Percentiles rank a stretch among this genome's conserved stretches.
Evolutionary conservation across 805 yeast genomes (phyloP).

Genomic region (Barnettozyma pratensis): DNA sequence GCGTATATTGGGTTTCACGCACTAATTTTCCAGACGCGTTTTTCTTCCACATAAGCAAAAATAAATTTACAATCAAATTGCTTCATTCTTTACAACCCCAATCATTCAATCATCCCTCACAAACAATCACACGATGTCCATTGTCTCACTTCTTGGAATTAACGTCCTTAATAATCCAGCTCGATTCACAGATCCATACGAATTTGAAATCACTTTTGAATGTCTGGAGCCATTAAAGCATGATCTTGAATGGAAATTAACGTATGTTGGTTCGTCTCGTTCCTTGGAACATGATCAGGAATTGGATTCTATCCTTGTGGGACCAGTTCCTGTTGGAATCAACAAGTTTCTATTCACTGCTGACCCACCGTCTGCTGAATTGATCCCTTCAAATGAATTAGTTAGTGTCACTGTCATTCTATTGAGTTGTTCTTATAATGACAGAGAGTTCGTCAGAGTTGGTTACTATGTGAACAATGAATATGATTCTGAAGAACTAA

Average conservation of each 20-base stretch:
- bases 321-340: slow-evolving; percentile 97
- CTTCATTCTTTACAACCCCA: not conserved
- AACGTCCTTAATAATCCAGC: slow-evolving; percentile 95
- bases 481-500: slow-evolving; percentile 85
- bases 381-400: slow-evolving; percentile 92
- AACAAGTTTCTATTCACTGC: slow-evolving; percentile 91
- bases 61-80: no score
- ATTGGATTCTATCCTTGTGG: slow-evolving; percentile 91
- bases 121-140: slow-evolving; percentile 55
- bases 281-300: slow-evolving; percentile 96
- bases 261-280: slow-evolving; percentile 94
- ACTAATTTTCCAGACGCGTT: no score
- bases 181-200: slow-evolving; percentile 85
- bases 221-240: slow-evolving; percentile 81
- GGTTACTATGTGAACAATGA: slow-evolving; percentile 98
- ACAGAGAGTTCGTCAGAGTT: slow-evolving; percentile 91
- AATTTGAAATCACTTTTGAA: slow-evolving; percentile 96
- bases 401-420: slow-evolving; percentile 94
- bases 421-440: slow-evolving; percentile 88
- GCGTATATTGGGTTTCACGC: no score
- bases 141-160: slow-evolving; percentile 86
- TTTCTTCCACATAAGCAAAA: no score
- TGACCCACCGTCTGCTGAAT: slow-evolving; percentile 94
- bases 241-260: slow-evolving; percentile 95
- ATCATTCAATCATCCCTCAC: not conserved